phyloP scores from a whole-genome alignment of 2,329 filamentous ascomycete genomes.

The Claviceps sp. region DNA sequence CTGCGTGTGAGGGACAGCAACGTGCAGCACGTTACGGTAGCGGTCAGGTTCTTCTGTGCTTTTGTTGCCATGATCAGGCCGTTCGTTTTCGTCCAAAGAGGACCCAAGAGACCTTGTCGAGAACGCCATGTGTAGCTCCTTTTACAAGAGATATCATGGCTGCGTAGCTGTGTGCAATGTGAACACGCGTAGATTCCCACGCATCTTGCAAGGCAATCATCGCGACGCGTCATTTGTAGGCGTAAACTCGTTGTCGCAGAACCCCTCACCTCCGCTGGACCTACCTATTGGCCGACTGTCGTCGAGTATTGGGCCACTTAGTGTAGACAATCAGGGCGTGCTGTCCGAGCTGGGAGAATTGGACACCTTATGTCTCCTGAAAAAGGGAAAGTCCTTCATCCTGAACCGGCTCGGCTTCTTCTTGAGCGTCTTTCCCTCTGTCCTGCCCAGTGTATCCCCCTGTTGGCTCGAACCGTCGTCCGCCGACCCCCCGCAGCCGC shows the following conservation, averaged over 20 bases:
- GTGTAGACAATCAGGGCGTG: conserved; percentile 14
- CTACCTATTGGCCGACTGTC: no score
- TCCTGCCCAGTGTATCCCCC: conserved; percentile 31
- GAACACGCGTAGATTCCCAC: no score
- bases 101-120: no score
- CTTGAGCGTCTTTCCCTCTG: conserved; percentile 37
- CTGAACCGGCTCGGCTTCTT: conserved; percentile 52
- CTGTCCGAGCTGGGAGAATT: conserved; percentile 21
- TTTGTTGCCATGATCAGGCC: no score
- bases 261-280: no score
- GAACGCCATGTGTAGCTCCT: no score
- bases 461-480: conserved; percentile 21
- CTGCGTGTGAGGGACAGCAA: neutral
- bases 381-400: conserved; percentile 47
- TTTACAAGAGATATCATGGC: no score
- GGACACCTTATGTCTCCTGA: conserved; percentile 36
- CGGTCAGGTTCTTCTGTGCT: neutral
- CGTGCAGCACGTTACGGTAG: neutral
- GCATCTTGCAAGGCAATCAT: no score
- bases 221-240: no score
- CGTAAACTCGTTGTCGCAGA: no score
- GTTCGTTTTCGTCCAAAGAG: no score
- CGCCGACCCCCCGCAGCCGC: conserved; percentile 2
- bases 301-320: neutral
- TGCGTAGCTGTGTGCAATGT: no score